Evolutionary conservation across 805 yeast species (phyloP).

Genomic region (Nakazawaea ishiwadae): DNA sequence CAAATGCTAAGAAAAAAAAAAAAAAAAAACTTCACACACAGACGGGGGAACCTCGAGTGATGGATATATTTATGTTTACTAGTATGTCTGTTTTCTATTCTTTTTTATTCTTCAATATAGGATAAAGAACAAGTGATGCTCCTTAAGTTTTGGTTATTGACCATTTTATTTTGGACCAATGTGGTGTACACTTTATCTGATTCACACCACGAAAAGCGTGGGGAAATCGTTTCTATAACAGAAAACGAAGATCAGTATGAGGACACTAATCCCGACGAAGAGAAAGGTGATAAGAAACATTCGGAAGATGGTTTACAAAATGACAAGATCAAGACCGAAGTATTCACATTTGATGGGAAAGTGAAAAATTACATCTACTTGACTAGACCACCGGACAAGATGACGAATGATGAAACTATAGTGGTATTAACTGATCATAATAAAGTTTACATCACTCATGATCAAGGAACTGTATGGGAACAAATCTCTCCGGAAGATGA

Average conservation of each 20-base stretch:
- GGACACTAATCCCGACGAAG: slow-evolving; percentile 18
- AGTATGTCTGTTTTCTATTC: too few relatives aligned
- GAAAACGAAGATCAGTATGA: slow-evolving; percentile 6
- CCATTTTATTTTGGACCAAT: too few relatives aligned
- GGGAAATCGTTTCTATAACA: background rate
- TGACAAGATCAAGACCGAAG: slow-evolving; percentile 36
- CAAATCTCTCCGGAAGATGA: slow-evolving; percentile 38
- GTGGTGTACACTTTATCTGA: too few relatives aligned
- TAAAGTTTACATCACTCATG: slow-evolving; percentile 61
- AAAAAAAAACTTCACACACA: too few relatives aligned
- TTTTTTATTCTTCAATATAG: too few relatives aligned
- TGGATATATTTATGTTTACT: too few relatives aligned
- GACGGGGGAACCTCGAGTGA: too few relatives aligned
- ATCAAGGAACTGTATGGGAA: slow-evolving; percentile 58
- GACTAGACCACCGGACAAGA: slow-evolving; percentile 40
- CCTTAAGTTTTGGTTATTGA: too few relatives aligned
- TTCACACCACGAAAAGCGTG: too few relatives aligned
- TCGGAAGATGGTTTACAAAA: slow-evolving; percentile 30
- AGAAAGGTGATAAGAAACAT: slow-evolving; percentile 29
- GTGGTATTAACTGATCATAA: slow-evolving; percentile 52
- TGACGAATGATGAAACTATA: slow-evolving; percentile 54
- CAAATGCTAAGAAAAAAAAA: too few relatives aligned
- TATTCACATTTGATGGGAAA: slow-evolving; percentile 47
- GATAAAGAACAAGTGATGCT: too few relatives aligned
- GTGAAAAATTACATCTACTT: slow-evolving; percentile 56